Evolutionary conservation across 2,329 filamentous ascomycete species (phyloP).

Genomic region (Apiospora aurea): DNA sequence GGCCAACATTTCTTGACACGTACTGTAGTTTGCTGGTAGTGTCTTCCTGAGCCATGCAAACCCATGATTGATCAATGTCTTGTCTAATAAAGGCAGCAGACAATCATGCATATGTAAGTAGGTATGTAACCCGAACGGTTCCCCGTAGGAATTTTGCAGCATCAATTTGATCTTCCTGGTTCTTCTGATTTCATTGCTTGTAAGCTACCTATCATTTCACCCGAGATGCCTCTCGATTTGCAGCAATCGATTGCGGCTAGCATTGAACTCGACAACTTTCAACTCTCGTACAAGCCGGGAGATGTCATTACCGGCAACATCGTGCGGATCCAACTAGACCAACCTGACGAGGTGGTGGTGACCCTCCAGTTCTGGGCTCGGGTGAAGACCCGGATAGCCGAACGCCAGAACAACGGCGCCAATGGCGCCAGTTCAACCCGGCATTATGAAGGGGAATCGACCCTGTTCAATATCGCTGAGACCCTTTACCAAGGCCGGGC

Average conservation of each 20-base stretch:
- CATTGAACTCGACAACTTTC: constrained; percentile 24
- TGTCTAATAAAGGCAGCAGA: background rate
- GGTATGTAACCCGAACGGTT: background rate
- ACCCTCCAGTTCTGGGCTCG: constrained; percentile 14
- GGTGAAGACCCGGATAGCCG: constrained; percentile 14
- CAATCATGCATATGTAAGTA: background rate
- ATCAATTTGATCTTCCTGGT: background rate
- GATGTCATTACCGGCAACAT: constrained; percentile 23
- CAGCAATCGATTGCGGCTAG: constrained; percentile 26
- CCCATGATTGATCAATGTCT: background rate
- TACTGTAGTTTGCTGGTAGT: background rate
- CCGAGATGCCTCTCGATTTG: constrained; percentile 14
- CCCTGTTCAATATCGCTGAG: constrained; percentile 36
- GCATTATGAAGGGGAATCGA: constrained; percentile 25
- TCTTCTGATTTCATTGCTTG: background rate
- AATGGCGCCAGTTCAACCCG: background rate
- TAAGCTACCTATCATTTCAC: background rate
- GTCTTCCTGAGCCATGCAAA: background rate
- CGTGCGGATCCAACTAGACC: constrained; percentile 20
- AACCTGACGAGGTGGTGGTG: constrained; percentile 19
- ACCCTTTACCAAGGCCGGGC: constrained; percentile 28
- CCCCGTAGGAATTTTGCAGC: background rate
- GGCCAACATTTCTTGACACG: too few relatives aligned
- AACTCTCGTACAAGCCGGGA: constrained; percentile 26
- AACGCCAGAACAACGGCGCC: background rate